Conservation (phyloP, 1,284 basidiomycete species). For the Irpex rosettiformis region DNA sequence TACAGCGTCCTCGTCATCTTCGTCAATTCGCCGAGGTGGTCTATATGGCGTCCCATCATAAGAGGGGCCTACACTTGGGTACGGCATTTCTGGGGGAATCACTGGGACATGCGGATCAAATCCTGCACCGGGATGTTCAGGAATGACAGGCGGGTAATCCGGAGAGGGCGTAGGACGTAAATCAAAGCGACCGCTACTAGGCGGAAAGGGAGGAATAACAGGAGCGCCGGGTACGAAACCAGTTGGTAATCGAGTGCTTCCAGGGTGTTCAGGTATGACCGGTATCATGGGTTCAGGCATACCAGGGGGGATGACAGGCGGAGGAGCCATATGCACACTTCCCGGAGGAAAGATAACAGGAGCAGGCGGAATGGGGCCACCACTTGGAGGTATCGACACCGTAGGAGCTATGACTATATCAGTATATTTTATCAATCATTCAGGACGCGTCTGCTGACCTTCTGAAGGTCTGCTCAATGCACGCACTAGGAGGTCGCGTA, state of each 20-base stretch:
- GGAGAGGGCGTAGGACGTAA: conserved; percentile 4
- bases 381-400: background rate
- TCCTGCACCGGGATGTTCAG: conserved; percentile 1
- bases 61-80: background rate
- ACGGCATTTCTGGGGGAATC: conserved; percentile 5
- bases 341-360: conserved; percentile 9
- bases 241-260: conserved; percentile 17
- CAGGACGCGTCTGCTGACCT: conserved; percentile 14
- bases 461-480: conserved; percentile 23
- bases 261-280: conserved; percentile 18
- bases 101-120: conserved; percentile 10
- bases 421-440: background rate
- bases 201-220: background rate
- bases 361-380: conserved; percentile 3
- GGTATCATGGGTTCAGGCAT: conserved; percentile 20
- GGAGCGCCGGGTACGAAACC: conserved; percentile 31
- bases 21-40: background rate
- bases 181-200: background rate
- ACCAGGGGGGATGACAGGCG: conserved; percentile 13
- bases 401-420: background rate
- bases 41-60: conserved; percentile 8
- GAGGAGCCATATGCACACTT: background rate
- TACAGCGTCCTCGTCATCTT: conserved; percentile 5
- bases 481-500: conserved; percentile 48
- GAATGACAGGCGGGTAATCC: conserved; percentile 10